These are phyloP conservation scores for Trichoderma breve DNA, from an alignment of 2,329 filamentous ascomycete species.

Conservation along the genomic window DNA sequence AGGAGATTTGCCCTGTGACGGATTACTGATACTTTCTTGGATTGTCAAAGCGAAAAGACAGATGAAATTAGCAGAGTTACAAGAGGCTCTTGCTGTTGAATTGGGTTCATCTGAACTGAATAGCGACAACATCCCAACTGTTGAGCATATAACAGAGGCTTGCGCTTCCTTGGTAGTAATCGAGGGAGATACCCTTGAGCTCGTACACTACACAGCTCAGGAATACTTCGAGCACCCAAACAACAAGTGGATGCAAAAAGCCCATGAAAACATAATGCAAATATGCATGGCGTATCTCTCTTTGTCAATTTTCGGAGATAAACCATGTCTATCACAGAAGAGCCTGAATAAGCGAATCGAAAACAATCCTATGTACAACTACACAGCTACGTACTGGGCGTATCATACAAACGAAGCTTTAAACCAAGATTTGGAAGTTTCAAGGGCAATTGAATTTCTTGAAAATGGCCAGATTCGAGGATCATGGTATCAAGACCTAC, in stretches of 20 bases:
- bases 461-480: not conserved
- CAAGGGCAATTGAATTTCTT: not conserved
- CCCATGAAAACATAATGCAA: slow-evolving; percentile 29
- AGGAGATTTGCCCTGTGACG: slow-evolving; percentile 29
- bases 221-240: slow-evolving; percentile 41
- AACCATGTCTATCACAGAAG: not conserved
- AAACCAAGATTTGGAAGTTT: not conserved
- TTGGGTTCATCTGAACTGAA: slow-evolving; percentile 1
- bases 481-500: not conserved
- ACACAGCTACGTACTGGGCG: not conserved
- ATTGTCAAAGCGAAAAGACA: slow-evolving; percentile 38
- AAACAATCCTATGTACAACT: not conserved
- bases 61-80: slow-evolving; percentile 37
- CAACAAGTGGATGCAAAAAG: slow-evolving; percentile 37
- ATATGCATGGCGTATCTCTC: slow-evolving; percentile 40
- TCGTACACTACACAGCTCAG: slow-evolving; percentile 47
- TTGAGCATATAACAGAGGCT: slow-evolving; percentile 35
- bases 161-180: slow-evolving; percentile 44
- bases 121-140: slow-evolving; percentile 33
- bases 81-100: slow-evolving; percentile 43
- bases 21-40: slow-evolving; percentile 41
- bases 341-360: not conserved
- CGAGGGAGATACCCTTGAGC: slow-evolving; percentile 39
- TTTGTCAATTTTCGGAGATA: slow-evolving; percentile 29
- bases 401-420: not conserved